Conservation (phyloP, 805 yeast genomes). For the Blastobotrys americana region DNA sequence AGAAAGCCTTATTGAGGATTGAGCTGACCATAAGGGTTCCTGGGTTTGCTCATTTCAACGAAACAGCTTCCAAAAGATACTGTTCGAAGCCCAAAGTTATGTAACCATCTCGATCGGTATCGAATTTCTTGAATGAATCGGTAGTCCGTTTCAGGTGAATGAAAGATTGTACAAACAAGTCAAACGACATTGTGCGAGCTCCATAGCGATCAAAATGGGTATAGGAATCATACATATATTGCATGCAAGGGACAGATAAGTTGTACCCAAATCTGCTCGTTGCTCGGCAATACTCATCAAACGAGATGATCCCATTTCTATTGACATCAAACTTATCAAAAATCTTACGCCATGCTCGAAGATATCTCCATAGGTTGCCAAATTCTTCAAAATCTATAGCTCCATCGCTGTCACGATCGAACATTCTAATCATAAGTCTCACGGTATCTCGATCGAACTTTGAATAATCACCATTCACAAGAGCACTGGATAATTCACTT, state of each 20-base stretch:
- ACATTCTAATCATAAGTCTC: slow-evolving; percentile 53
- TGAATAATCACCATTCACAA: slow-evolving; percentile 58
- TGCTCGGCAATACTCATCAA: slow-evolving; percentile 57
- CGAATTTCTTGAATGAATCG: slow-evolving; percentile 70
- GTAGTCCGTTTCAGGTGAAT: slow-evolving; percentile 72
- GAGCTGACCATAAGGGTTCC: too few species aligned
- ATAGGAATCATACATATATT: slow-evolving; percentile 52
- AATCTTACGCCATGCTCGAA: slow-evolving; percentile 57
- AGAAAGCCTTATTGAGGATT: too few species aligned
- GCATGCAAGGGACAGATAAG: slow-evolving; percentile 48
- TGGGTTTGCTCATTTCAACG: slow-evolving; percentile 20
- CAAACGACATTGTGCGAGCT: slow-evolving; percentile 51
- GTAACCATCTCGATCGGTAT: slow-evolving; percentile 60
- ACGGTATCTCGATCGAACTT: slow-evolving; percentile 55
- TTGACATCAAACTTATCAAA: slow-evolving; percentile 58
- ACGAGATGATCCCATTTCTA: slow-evolving; percentile 51
- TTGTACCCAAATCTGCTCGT: slow-evolving; percentile 60
- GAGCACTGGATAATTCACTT: slow-evolving; percentile 49
- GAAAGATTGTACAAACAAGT: slow-evolving; percentile 71
- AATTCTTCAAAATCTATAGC: slow-evolving; percentile 53
- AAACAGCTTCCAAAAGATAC: slow-evolving; percentile 30
- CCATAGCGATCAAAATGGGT: slow-evolving; percentile 33
- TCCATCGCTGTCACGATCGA: slow-evolving; percentile 44
- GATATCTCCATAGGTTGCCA: slow-evolving; percentile 57
- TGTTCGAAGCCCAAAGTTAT: slow-evolving; percentile 34